Evolutionary conservation across 352 stramenopile genomes (phyloP).

Genomic region (Globisporangium cederbergense): DNA sequence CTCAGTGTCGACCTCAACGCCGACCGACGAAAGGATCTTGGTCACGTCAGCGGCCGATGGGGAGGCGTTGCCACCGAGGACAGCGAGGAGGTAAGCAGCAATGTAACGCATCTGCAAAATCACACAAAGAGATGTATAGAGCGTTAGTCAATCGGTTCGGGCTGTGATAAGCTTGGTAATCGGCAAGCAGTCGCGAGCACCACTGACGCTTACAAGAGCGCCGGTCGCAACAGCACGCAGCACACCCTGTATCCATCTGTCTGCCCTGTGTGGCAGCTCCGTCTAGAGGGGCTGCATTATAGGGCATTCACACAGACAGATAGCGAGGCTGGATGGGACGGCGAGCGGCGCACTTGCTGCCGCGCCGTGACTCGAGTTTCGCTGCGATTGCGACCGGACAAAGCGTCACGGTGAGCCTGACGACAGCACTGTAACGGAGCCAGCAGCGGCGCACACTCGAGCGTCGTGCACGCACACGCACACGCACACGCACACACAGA

Average conservation of each 20-base stretch:
- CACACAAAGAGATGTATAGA: too few species aligned
- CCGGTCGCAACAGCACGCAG: not conserved
- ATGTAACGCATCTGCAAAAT: slow-evolving; percentile 94
- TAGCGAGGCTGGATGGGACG: not conserved
- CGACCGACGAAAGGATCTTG: slow-evolving; percentile 89
- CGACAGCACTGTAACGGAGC: not conserved
- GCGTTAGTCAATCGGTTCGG: not conserved
- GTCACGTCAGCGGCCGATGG: slow-evolving; percentile 91
- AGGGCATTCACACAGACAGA: not conserved
- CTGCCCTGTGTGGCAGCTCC: not conserved
- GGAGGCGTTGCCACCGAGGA: slow-evolving; percentile 89
- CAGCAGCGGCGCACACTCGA: not conserved
- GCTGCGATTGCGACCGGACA: not conserved
- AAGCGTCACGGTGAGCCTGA: not conserved
- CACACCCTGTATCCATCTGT: not conserved
- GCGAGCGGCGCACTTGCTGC: not conserved
- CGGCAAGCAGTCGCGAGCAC: not conserved
- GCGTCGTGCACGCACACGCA: not conserved
- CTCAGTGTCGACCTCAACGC: slow-evolving; percentile 82
- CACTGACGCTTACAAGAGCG: too few species aligned
- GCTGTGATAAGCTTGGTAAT: not conserved
- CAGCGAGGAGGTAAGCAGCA: slow-evolving; percentile 95
- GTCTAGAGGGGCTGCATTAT: not conserved
- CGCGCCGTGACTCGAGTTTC: not conserved
- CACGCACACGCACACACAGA: slow-evolving; percentile 5